Base-by-base conservation (phyloP, 192 early-diverging fungal genomes). In the Haplosporangium gracile region DNA sequence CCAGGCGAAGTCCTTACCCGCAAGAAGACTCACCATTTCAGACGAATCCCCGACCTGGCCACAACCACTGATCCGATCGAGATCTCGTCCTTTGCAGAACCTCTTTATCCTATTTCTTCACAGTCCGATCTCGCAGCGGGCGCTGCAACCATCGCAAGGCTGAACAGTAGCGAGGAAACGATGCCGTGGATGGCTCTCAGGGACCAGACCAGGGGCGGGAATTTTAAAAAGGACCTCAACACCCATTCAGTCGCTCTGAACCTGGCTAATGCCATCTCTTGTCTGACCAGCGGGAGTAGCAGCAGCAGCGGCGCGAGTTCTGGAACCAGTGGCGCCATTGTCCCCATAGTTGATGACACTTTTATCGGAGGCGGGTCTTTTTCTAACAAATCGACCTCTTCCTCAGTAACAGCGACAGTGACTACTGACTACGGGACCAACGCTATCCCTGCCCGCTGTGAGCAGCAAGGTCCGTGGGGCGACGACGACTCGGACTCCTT, bases 101-200 rank as follows among this genome's bases (percentile, higher is more conserved):
- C 82, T 36, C 24, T 65, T 2, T 65, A 32, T 4, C 60, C 60
- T 65, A 32, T 7, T 24, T 0, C 60, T 32, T 65, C 60, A 15
- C 60, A 65, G 68, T 85, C 32, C 40, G n/a, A n/a, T 63, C 68
- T 71, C 13, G 10, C 60, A 13, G 13, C 60, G 36, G 72, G 72
- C 24, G 22, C 55, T 57, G 55, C 55, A n/a, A 57, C 26, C 55
- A 7, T 4, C 8, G 29, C 60, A 32, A 65, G 11, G 13, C 11
- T 65, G 60, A 32, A 15, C 26, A 65, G 11, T 65, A 26, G 34
- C 29, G 32, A 70, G 5, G 81, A 74, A 57, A 60, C 45, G 1
- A 76, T 85, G 57, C 83, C 78, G 0, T 80, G 74, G 78, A 85
- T 85, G 83, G 70, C 78, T 51, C 78, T 18, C 20, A 39, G 83